phyloP scores from a whole-genome alignment of 2,329 filamentous ascomycete genomes.

The Neoscytalidium dimidiatum region DNA sequence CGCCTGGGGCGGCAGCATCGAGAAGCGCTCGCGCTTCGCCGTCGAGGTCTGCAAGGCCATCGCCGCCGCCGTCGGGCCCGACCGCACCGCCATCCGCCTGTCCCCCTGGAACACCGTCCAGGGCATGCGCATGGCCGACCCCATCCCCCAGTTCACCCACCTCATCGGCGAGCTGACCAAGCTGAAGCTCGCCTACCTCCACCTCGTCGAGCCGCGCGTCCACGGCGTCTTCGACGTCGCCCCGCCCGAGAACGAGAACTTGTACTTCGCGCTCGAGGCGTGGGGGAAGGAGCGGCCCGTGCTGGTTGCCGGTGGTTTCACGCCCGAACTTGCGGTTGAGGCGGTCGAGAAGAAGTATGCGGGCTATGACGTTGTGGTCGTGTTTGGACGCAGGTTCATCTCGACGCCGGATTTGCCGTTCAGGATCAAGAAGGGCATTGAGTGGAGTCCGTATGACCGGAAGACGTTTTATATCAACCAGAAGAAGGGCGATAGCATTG shows the following conservation, averaged over 20 bases:
- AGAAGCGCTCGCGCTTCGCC: slow-evolving; percentile 55
- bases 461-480: slow-evolving; percentile 45
- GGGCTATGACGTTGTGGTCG: slow-evolving; percentile 46
- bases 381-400: slow-evolving; percentile 53
- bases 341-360: slow-evolving; percentile 43
- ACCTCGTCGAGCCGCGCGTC: slow-evolving; percentile 60
- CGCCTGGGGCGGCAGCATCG: slow-evolving; percentile 49
- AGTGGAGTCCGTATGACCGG: slow-evolving; percentile 47
- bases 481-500: slow-evolving; percentile 24
- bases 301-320: slow-evolving; percentile 46
- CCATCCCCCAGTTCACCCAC: slow-evolving; percentile 64
- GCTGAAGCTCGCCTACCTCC: slow-evolving; percentile 61
- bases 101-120: slow-evolving; percentile 64
- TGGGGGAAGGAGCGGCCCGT: slow-evolving; percentile 31
- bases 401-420: slow-evolving; percentile 52
- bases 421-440: slow-evolving; percentile 45
- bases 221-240: slow-evolving; percentile 43
- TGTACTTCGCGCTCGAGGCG: slow-evolving; percentile 29
- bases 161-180: slow-evolving; percentile 53
- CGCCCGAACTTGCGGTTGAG: slow-evolving; percentile 38
- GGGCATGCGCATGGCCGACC: slow-evolving; percentile 64
- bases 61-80: slow-evolving; percentile 51
- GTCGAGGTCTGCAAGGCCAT: slow-evolving; percentile 57
- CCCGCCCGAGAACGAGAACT: slow-evolving; percentile 23
- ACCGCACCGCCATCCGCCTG: slow-evolving; percentile 59